phyloP scores from a whole-genome alignment of 169 alveolate genomes.

The Ichthyophthirius multifiliis region DNA sequence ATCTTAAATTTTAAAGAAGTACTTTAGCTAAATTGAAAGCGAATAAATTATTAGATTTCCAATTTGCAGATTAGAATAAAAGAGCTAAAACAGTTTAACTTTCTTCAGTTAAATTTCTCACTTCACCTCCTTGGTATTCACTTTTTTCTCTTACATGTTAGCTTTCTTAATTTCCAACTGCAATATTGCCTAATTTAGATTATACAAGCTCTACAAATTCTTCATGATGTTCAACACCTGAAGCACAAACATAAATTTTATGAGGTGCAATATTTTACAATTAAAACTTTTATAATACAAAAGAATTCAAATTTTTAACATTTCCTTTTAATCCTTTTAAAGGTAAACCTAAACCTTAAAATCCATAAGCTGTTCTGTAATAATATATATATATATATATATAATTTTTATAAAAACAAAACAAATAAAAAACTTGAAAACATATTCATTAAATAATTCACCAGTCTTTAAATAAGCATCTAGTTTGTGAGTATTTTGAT shows the following conservation, averaged over 20 bases:
- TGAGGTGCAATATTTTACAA: slow-evolving; percentile 68
- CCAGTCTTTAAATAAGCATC: slow-evolving; percentile 45
- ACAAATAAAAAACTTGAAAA: slow-evolving; percentile 21
- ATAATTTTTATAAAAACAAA: not conserved
- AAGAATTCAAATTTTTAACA: slow-evolving; percentile 59
- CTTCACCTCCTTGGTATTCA: slow-evolving; percentile 71
- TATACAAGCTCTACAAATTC: slow-evolving; percentile 65
- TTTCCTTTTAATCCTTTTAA: slow-evolving; percentile 62
- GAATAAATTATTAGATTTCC: slow-evolving; percentile 45
- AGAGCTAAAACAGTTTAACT: slow-evolving; percentile 52
- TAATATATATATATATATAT: not conserved
- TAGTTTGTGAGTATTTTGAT: slow-evolving; percentile 53
- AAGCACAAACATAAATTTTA: slow-evolving; percentile 55
- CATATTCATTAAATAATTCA: slow-evolving; percentile 47
- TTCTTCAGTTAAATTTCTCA: slow-evolving; percentile 65
- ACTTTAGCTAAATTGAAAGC: slow-evolving; percentile 47
- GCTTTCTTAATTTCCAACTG: slow-evolving; percentile 39
- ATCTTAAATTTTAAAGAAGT: slow-evolving; percentile 41
- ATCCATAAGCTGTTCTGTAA: slow-evolving; percentile 61
- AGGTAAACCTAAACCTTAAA: slow-evolving; percentile 69
- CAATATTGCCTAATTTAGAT: slow-evolving; percentile 58
- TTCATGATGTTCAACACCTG: slow-evolving; percentile 62
- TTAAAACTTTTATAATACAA: slow-evolving; percentile 55
- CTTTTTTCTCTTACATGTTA: slow-evolving; percentile 37
- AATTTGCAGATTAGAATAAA: slow-evolving; percentile 48